Evolutionary conservation across 495 filamentous ascomycete species (phyloP), one percentile per base, ranked within the genome.

Genomic region (Neurospora sp.): DNA sequence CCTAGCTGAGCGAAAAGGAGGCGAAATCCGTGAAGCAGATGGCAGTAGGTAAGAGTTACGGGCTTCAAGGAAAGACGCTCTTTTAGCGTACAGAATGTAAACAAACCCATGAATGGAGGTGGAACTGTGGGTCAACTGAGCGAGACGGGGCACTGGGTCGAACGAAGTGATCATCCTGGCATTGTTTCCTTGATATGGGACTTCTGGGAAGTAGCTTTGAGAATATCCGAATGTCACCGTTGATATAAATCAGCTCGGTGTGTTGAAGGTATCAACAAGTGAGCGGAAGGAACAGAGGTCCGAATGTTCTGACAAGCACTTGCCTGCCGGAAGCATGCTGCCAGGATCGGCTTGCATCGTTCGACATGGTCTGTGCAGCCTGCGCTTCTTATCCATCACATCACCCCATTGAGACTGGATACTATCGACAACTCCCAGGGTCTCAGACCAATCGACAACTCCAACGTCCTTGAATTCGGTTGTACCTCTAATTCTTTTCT

Each of bases 381-480:
- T 61, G 72, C 69, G 72, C 76, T 65, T 76, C 73, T 80, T 76
- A 71, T 77, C 74, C 47, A 72, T 72, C 77, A 75, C 77, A 79
- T 79, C 76, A 79, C 74, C 70, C 77, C 73, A 78, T 77, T 69
- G 59, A 69, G 44, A 65, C 44, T 47, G 44, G 44, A 47, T 31
- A 37, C 14, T 16, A 65, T 65, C 53, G 14, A 65, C 53, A 65
- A 65, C 53, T 65, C 53, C 14, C 27, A 65, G 53, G 27, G 53
- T 65, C 53, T 35, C 53, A 65, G 27, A 65, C 27, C 6, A 35
- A 65, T 65, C 53, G 27, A 65, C 53, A 65, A 65, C 53, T 65
- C 53, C 14, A 65, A 14, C 27, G 27, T 16, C 14, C 12, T 16
- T 14, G 22, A 14, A 31, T 16, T 61, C 8, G 27, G 6, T 8